Base-by-base conservation (phyloP, 1,284 basidiomycete genomes). In the Clitocybe nebularis region DNA sequence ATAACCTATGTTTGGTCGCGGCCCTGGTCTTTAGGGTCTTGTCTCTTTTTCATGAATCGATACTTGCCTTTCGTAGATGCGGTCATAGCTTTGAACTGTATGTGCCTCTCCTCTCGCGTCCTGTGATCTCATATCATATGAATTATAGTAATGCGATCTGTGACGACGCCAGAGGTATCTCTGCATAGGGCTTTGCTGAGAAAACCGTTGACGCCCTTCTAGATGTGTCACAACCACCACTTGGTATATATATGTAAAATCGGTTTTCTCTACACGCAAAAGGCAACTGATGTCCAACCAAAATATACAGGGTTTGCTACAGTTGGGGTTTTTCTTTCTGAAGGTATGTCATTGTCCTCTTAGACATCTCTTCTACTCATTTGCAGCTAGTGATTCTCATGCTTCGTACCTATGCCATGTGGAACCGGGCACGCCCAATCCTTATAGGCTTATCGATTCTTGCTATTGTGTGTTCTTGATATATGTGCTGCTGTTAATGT, bases 371-470 rank as follows among this genome's bases (percentile, higher is more conserved):
- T n/a, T n/a, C n/a, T n/a, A n/a, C n/a, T n/a, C n/a, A n/a, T n/a
- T n/a, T n/a, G n/a, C n/a, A n/a, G n/a, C 2, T 37, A 68, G 64
- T 50, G 5, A 63, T 70, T 29, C 57, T 71, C 10, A 57, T 66
- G 45, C 47, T 72, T 5, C 64, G 68, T n/a, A 71, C 70, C 5
- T 70, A 68, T 43, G 69, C 69, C 3, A 59, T 71, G 13, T 72
- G 67, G 67, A 62, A 65, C 43, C 54, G 68, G 8, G 61, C 54
- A 35, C 63, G 60, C 10, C 47, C 50, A 14, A 57, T 69, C 4
- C 46, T 62, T 6, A 44, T 64, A 14, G 52, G 53, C 23, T 57
- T 68, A 5, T 57, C 44, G 21, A 20, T 51, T 14, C 52, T 63
- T 17, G 47, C 48, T n/a, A 9, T 49, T n/a, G 63, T 60, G 39